Conservation (phyloP, 1,284 basidiomycete genomes). For the Jaminaea rosea region DNA sequence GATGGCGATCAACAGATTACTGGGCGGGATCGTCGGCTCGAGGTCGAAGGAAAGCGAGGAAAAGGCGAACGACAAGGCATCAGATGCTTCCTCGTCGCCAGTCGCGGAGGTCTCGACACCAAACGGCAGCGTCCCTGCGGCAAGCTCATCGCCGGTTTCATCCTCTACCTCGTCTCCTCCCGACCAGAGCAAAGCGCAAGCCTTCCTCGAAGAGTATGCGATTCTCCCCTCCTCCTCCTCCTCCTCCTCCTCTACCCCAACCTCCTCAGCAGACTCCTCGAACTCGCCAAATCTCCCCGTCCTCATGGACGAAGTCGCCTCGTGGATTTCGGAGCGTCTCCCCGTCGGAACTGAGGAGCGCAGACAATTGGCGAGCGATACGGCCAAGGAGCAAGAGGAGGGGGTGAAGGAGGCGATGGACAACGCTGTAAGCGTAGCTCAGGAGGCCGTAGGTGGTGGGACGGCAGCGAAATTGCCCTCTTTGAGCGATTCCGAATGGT, state of each 20-base stretch:
- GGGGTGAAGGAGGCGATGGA: background rate
- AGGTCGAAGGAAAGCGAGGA: background rate
- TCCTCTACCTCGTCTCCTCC: background rate
- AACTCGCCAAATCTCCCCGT: background rate
- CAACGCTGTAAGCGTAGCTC: conserved; percentile 6
- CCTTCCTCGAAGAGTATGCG: conserved; percentile 7
- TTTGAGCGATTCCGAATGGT: background rate
- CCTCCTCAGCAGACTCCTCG: background rate
- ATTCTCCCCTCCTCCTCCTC: background rate
- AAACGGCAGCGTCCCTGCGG: background rate
- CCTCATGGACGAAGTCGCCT: conserved; percentile 30
- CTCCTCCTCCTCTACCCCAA: background rate
- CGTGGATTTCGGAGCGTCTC: conserved; percentile 40
- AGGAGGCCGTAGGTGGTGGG: conserved; percentile 15
- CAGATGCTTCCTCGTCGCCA: background rate
- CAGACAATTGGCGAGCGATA: conserved; percentile 19
- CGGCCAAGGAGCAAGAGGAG: conserved; percentile 12
- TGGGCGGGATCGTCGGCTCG: conserved; percentile 10
- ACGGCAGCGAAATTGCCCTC: conserved; percentile 3
- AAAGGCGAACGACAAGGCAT: background rate
- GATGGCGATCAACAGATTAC: conserved; percentile 33
- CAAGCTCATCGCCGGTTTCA: background rate
- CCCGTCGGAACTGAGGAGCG: conserved; percentile 28
- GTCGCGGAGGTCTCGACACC: background rate
- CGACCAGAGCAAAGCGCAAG: background rate